phyloP scores from a whole-genome alignment of 177 flowering plant genomes.

The Vitis hybrid region DNA sequence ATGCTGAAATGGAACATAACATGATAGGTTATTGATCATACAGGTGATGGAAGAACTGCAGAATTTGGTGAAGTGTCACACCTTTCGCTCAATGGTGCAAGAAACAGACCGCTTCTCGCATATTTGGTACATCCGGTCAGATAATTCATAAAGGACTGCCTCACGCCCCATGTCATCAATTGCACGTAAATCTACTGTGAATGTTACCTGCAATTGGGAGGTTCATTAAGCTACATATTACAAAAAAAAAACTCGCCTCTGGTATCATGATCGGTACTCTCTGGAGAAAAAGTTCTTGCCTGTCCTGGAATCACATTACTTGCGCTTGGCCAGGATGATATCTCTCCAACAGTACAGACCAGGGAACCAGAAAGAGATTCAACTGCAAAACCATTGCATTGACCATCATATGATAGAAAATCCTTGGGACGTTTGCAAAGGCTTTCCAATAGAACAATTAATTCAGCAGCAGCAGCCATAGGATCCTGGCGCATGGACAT shows the following conservation, averaged over 20 bases:
- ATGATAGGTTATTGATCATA: no score
- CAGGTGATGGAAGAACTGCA: neutral
- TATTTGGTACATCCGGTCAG: constrained; percentile 54
- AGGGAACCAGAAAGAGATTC: constrained; percentile 74
- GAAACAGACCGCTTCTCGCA: constrained; percentile 81
- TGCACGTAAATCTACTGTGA: constrained; percentile 89
- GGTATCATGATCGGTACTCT: neutral
- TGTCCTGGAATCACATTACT: constrained; percentile 99
- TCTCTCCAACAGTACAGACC: constrained; percentile 98
- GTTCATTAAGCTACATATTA: neutral
- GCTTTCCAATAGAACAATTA: constrained; percentile 72
- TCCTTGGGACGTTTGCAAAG: constrained; percentile 78
- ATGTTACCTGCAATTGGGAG: constrained; percentile 66
- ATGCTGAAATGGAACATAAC: constrained; percentile 53
- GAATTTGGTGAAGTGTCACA: constrained; percentile 24
- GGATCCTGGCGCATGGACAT: constrained; percentile 96
- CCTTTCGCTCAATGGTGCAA: constrained; percentile 87
- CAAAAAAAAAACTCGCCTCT: neutral
- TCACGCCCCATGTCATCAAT: constrained; percentile 83
- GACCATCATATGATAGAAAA: constrained; percentile 52
- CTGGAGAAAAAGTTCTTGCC: constrained; percentile 43
- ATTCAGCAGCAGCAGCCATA: constrained; percentile 93
- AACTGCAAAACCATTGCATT: constrained; percentile 36
- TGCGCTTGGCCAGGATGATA: constrained; percentile 96
- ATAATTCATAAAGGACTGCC: constrained; percentile 71